Conservation (phyloP, 2,329 filamentous ascomycete species). For the Aspergillus pseudoglaucus region DNA sequence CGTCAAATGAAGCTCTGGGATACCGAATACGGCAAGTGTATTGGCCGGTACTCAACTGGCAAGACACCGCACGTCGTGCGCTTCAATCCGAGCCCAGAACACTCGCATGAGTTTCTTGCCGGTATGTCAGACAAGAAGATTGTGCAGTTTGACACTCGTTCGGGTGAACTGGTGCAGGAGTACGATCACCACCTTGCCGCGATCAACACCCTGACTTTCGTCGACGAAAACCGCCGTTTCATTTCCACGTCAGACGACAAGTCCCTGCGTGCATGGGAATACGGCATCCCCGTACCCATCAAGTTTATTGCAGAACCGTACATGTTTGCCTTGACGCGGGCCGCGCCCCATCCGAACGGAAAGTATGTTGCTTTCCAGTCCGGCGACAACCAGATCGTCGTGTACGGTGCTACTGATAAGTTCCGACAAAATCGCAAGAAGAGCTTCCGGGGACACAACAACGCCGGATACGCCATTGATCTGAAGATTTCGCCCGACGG, state of each 20-base stretch:
- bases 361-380: conserved; percentile 94
- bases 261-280: conserved; percentile 93
- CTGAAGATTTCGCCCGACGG: conserved; percentile 84
- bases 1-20: conserved; percentile 98
- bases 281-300: conserved; percentile 95
- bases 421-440: conserved; percentile 98
- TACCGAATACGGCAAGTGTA: conserved; percentile 84
- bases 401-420: conserved; percentile 89
- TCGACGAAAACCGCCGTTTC: conserved; percentile 89
- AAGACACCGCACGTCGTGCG: conserved; percentile 92
- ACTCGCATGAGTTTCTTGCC: conserved; percentile 82
- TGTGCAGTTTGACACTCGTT: conserved; percentile 86
- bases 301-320: conserved; percentile 97
- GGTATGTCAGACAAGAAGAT: conserved; percentile 99
- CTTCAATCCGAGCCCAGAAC: conserved; percentile 76
- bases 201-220: conserved; percentile 95
- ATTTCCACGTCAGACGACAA: conserved; percentile 98
- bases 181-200: conserved; percentile 98
- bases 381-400: conserved; percentile 92
- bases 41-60: conserved; percentile 83
- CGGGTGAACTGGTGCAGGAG: conserved; percentile 80
- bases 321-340: conserved; percentile 93
- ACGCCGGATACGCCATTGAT: conserved; percentile 87
- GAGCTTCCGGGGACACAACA: conserved; percentile 91
- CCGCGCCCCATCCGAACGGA: conserved; percentile 75